Conservation (phyloP, 805 yeast genomes). For the Phaffomyces opuntiae region DNA sequence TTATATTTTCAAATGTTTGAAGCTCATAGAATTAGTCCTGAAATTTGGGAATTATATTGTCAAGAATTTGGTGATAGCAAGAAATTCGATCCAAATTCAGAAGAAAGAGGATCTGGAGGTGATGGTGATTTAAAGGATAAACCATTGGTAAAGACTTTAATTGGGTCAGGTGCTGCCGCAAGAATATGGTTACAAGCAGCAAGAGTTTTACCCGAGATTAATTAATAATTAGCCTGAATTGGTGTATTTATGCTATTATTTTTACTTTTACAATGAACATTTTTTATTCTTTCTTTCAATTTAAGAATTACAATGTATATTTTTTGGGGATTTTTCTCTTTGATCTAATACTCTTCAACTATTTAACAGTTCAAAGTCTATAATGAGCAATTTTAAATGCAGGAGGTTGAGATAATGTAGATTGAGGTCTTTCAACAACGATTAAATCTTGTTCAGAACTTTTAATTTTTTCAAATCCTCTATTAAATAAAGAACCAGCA, state of each 20-base stretch:
- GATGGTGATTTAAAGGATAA: conserved; percentile 28
- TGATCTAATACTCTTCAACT: too few species aligned
- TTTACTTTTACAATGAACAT: background rate
- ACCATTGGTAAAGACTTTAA: conserved; percentile 43
- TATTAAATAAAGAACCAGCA: conserved; percentile 46
- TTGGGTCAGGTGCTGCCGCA: conserved; percentile 63
- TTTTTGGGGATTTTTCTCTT: background rate
- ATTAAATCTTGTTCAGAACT: conserved; percentile 39
- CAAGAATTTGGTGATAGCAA: conserved; percentile 50
- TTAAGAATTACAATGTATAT: background rate
- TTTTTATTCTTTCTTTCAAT: too few species aligned
- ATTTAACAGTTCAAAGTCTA: conserved; percentile 27
- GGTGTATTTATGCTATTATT: conserved; percentile 1
- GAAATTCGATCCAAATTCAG: conserved; percentile 40
- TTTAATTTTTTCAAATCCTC: conserved; percentile 1
- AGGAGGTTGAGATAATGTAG: conserved; percentile 47
- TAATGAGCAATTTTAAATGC: conserved; percentile 61
- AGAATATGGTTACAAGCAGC: conserved; percentile 65
- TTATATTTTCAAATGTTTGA: conserved; percentile 54
- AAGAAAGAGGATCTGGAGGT: conserved; percentile 42
- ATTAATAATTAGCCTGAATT: background rate
- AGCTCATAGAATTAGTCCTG: conserved; percentile 45
- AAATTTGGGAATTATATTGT: conserved; percentile 44
- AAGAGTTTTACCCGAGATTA: conserved; percentile 37
- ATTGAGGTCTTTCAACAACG: conserved; percentile 70